Evolutionary conservation across 805 yeast species (phyloP), one percentile per base, ranked within the genome.

Genomic region (Phaffomyces antillensis): DNA sequence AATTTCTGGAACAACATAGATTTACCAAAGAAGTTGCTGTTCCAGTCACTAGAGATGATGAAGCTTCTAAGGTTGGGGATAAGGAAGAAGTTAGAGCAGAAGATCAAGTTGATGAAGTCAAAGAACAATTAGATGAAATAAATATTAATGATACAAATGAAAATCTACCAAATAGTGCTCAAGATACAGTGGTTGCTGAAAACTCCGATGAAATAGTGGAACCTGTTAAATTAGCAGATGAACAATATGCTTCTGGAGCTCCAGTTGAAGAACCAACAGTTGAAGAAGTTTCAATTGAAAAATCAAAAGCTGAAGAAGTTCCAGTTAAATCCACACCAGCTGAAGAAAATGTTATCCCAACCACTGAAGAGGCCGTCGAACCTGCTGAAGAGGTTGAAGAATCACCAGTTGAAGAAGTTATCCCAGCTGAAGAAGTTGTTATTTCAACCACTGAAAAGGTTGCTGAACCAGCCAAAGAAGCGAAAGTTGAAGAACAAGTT

Each of bases 1-100:
- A 66, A 30, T 65, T 67, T 43, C 61, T 75, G 60, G 65, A 64
- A 40, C 68, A 69, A 39, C 70, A 70, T 51, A 73, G 71, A 52
- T 81, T 78, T 52, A 57, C 66, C 62, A 46, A 20, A 35, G 26
- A 20, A 20, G 3, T 16, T 35, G n/a, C 36, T 30, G 49, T 32
- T 20, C 40, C 40, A 23, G 38, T 3, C 15, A 8, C 20, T 5
- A 47, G 13, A n/a, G 26, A 11, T n/a, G 38, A 41, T 9, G 42
- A 20, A 13, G 40, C 38, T 26, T 39, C 39, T 31, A 35, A 41
- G 12, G 41, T 41, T n/a, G 52, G 39, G 28, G 35, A 5, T 32
- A 8, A 32, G 9, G 18, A 49, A 41, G 45, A 26, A 18, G 12
- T 38, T 16, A 15, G 38, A 8, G 20, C 20, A 9, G 38, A 11